Base-by-base conservation (phyloP, 75 land plant species). In the Pinus albicaulis region DNA sequence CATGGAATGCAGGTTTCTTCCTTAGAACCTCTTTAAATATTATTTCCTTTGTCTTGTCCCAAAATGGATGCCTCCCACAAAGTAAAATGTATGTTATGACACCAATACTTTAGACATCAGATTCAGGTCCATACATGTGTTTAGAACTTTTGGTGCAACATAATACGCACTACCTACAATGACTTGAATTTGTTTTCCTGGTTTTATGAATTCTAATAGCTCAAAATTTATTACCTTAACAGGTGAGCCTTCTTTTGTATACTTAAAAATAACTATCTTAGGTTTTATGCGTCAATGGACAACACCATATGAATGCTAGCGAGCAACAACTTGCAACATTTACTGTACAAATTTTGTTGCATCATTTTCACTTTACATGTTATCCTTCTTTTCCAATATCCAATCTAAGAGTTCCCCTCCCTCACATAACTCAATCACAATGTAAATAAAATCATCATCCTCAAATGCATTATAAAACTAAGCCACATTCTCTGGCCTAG, bases 101-200 rank as follows among this genome's bases (percentile, higher is more conserved):
- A 55, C 99, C 99, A 62, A 96, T 96, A 66, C 99, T 96, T 98
- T 98, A 96, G 28, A 90, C 99, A 90, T 96, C 99, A 72, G 99
- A 96, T 76, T 96, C 98, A 76, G 99, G 99, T 36, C 98, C 99
- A 55, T 98, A 96, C 44, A 79, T 90, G 24, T 95, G 89, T 86
- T 94, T 34, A 96, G 77, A 70, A 96, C 99, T 77, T 96, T 98
- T 1, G 99, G 99, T n/a, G 99, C 99, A 84, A 96, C 99, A 90
- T 96, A 96, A 59, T 96, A 96, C 24, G 99, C 98, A 85, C 99
- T 96, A 15, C 99, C 99, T 70, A 96, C 99, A 57, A 96, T 92
- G 76, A 94, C 99, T 28, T 81, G 90, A 78, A 96, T 94, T 60
- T 82, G 83, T 66, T 76, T 89, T 23, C 95, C 99, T 96, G 86